Evolutionary conservation across 2,329 filamentous ascomycete species (phyloP).

Genomic region (Aphanoascus verrucosus): DNA sequence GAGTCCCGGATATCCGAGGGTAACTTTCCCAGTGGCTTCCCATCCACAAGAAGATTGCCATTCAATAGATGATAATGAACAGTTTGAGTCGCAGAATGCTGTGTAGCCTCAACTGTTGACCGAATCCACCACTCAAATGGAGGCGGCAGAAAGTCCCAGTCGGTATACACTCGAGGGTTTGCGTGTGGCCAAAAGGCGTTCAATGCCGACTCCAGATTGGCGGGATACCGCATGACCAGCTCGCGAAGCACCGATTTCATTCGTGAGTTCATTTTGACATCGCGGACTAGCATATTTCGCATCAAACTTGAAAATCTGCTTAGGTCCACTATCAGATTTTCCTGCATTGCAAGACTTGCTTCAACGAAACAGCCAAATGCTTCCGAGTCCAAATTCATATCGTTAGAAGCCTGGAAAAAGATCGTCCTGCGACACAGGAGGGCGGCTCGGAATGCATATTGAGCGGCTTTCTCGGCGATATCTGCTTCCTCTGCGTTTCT

Average conservation of each 20-base stretch:
- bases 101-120: slow-evolving; percentile 21
- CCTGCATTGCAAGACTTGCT: slow-evolving; percentile 31
- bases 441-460: slow-evolving; percentile 15
- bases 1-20: slow-evolving; percentile 32
- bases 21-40: slow-evolving; percentile 42
- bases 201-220: slow-evolving; percentile 29
- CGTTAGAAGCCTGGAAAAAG: slow-evolving; percentile 6
- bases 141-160: slow-evolving; percentile 19
- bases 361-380: slow-evolving; percentile 1
- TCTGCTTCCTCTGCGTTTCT: slow-evolving; percentile 31
- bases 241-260: slow-evolving; percentile 28
- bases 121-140: slow-evolving; percentile 27
- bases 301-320: slow-evolving; percentile 24
- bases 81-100: slow-evolving; percentile 17
- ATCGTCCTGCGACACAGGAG: slow-evolving; percentile 16
- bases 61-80: slow-evolving; percentile 37
- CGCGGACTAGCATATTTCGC: slow-evolving; percentile 36
- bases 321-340: slow-evolving; percentile 34
- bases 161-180: slow-evolving; percentile 15
- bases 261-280: slow-evolving; percentile 36
- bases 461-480: slow-evolving; percentile 28
- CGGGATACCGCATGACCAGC: slow-evolving; percentile 25
- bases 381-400: slow-evolving; percentile 8
- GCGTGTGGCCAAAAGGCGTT: slow-evolving; percentile 35
- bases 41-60: slow-evolving; percentile 42